Evolutionary conservation across 208 protist species (phyloP), one percentile per base, ranked within the genome.

Genomic region (Acanthamoeba healyi): DNA sequence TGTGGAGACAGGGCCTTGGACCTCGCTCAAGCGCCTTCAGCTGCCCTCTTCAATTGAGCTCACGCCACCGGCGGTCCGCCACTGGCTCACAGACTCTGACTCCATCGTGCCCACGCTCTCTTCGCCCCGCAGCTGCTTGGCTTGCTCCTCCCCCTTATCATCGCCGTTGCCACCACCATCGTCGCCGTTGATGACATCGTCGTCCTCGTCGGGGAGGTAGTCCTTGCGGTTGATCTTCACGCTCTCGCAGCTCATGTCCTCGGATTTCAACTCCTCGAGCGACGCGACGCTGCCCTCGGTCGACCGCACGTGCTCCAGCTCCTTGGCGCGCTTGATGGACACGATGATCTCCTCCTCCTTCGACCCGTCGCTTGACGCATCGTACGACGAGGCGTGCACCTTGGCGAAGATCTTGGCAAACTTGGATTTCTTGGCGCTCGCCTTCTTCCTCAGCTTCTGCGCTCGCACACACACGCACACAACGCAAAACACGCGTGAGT

Each of bases 191-290:
- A n/a, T n/a, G n/a, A n/a, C n/a, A n/a, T 56, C 42, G n/a, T 1
- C 74, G 5, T 84, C 74, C 1, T 56, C 74, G n/a, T 14, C 65
- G 65, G 24, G 24, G 22, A 84, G 36, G 74, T 40, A 81, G 70
- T 81, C 70, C 70, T 81, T 81, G 32, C 74, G 74, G 74, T 56
- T 84, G 74, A 84, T 56, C 74, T 84, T 84, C 10, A 84, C 74
- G 44, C 74, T 84, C 74, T 84, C 74, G n/a, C 74, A 84, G 74
- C 74, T 84, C 74, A 84, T 84, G 2, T 84, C 74, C 42, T 56
- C 74, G 74, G 74, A 54, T n/a, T 84, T 84, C 42, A 84, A 26
- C 74, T 84, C 74, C 44, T 84, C 74, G 74, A 84, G 74, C 74
- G 74, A 84, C 19, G 38, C 56, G 6, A 56, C 14, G 10, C 74